phyloP scores from a whole-genome alignment of 345 rosid species.

The Pistacia vera region DNA sequence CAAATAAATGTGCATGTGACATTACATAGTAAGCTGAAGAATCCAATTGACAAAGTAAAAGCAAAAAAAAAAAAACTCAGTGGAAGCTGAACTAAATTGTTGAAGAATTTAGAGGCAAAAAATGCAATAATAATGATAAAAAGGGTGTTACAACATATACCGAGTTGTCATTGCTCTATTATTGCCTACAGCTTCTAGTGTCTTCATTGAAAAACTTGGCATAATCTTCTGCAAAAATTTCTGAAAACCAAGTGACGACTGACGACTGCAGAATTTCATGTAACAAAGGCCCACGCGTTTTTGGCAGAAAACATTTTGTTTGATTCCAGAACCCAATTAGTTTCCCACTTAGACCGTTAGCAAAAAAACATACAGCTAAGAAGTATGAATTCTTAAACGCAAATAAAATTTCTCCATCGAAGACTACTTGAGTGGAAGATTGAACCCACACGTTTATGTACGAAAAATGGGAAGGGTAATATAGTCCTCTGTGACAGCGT shows the following conservation, averaged over 20 bases:
- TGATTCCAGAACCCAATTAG: neutral
- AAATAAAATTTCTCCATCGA: neutral
- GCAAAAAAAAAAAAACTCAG: neutral
- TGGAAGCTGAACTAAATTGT: slow-evolving; percentile 12
- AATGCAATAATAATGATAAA: neutral
- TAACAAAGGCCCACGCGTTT: slow-evolving; percentile 23
- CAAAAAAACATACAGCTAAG: slow-evolving; percentile 13
- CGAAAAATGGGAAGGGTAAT: too few species aligned
- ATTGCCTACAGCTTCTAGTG: neutral
- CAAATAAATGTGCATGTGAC: slow-evolving; percentile 27
- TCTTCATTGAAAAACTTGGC: neutral
- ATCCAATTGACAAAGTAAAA: neutral
- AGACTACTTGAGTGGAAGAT: slow-evolving; percentile 7
- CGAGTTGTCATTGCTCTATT: too few species aligned
- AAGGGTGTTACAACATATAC: neutral
- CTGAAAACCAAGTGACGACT: neutral
- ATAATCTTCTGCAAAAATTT: too few species aligned
- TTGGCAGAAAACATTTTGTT: neutral
- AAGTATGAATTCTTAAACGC: neutral
- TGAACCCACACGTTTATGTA: slow-evolving; percentile 14
- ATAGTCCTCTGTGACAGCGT: too few species aligned
- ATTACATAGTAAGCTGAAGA: neutral
- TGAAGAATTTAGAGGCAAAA: neutral
- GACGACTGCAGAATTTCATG: neutral
- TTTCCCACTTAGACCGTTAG: slow-evolving; percentile 21